Evolutionary conservation across 2,329 filamentous ascomycete genomes (phyloP), one percentile per base, ranked within the genome.

Genomic region (Neopestalotiopsis rosae): DNA sequence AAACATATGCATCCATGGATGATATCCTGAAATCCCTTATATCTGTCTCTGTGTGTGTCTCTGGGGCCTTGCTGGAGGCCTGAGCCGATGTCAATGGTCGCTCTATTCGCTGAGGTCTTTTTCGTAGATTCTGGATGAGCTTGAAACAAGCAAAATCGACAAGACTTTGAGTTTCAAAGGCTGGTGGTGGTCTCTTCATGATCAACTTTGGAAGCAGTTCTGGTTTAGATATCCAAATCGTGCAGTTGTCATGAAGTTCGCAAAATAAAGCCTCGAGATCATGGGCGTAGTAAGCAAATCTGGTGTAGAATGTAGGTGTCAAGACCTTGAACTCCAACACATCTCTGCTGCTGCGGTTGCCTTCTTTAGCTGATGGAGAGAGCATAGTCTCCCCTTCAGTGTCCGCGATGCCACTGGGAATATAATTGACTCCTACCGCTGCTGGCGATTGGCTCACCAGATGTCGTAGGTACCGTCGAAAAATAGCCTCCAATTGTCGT

Each of bases 221-320:
- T 1, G 87, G 86, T 13, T 83, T 83, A 5, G 89, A 88, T 10
- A 91, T 78, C 80, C 83, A 86, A 7, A 91, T 76, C 0, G 90
- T 92, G 52, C 83, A 80, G 71, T 85, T 91, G 69, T 89, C 88
- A 59, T 86, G 77, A 74, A 88, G 76, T 75, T 92, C 90, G 69
- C 85, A 84, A 67, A 90, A 87, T 38, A 92, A 81, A 0, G 88
- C 89, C 72, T 91, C 88, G 20, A 88, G 83, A 28, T 88, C 87
- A 74, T 91, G 84, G 0, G 87, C 82, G 74, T 93, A 92, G 71
- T 87, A 84, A 0, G 90, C 83, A 62, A 93, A 89, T 34, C 90
- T 86, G 13, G 87, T 85, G 80, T 94, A 94, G 75, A 94, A 94
- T 0, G 81, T 82, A 0, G 91, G 91, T 0, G 89, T 91, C 24